These are phyloP conservation scores for Pittosporum tobira DNA, from an alignment of 129 eudicot species.

Conservation along the genomic window DNA sequence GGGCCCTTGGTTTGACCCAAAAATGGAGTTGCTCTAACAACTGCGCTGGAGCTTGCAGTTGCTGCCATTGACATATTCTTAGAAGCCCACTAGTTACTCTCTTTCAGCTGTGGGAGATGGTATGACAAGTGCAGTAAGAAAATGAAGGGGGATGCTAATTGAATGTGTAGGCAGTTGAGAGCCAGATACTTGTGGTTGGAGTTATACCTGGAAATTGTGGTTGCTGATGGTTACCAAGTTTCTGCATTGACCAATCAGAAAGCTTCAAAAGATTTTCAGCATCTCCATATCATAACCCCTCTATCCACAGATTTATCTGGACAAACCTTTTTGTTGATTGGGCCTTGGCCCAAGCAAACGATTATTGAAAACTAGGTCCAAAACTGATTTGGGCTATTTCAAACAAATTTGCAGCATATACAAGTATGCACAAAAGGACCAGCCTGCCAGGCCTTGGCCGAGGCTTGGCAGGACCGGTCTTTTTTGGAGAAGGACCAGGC, in stretches of 20 bases:
- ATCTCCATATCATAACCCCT: constrained; percentile 6
- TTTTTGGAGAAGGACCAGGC: too few relatives aligned
- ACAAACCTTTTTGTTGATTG: neutral
- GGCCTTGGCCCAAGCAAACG: neutral
- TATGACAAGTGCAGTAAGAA: neutral
- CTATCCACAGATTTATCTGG: constrained; percentile 14
- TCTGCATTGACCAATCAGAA: constrained; percentile 11
- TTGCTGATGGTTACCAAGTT: neutral
- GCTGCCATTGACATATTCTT: constrained; percentile 12
- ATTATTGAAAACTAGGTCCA: neutral
- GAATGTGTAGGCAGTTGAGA: constrained; percentile 4
- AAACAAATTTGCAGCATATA: too few relatives aligned
- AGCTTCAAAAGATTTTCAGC: constrained; percentile 5
- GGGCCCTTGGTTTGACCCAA: constrained; percentile 15
- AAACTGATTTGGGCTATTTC: neutral
- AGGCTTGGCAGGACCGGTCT: too few relatives aligned
- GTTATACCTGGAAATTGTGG: constrained; percentile 13
- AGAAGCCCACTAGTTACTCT: neutral
- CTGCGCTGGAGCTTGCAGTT: constrained; percentile 15
- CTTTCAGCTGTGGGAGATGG: neutral
- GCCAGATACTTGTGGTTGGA: constrained; percentile 4
- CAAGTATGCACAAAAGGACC: too few relatives aligned
- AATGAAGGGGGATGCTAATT: neutral
- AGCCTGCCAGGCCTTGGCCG: too few relatives aligned
- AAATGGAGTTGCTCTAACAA: constrained; percentile 20